Evolutionary conservation across 768 basidiomycete species (phyloP).

Genomic region (Naganishia kalamii): DNA sequence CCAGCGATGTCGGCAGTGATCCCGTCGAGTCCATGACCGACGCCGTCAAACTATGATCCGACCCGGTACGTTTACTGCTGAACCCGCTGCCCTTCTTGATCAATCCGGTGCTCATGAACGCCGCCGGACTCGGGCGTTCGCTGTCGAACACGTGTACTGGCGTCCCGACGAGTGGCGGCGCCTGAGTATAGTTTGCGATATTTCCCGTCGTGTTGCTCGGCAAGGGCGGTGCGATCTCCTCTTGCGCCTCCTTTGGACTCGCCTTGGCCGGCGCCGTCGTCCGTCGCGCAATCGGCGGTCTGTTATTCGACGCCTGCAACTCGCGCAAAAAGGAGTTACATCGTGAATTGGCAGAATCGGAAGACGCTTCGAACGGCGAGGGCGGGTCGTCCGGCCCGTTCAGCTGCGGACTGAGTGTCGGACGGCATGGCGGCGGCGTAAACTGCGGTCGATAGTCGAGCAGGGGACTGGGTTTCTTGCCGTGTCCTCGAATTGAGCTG

Average conservation of each 20-base stretch:
- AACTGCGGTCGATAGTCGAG: slow-evolving; percentile 3
- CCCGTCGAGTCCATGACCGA: background rate
- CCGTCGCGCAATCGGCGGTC: slow-evolving; percentile 16
- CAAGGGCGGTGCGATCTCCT: slow-evolving; percentile 6
- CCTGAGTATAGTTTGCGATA: background rate
- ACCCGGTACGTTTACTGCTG: background rate
- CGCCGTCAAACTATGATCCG: background rate
- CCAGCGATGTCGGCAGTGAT: background rate
- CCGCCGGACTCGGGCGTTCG: slow-evolving; percentile 43
- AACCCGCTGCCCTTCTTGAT: slow-evolving; percentile 42
- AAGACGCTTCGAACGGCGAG: slow-evolving; percentile 13
- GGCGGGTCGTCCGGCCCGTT: slow-evolving; percentile 5
- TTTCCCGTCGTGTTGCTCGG: background rate
- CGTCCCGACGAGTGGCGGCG: slow-evolving; percentile 7
- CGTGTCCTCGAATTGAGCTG: background rate
- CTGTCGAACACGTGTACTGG: slow-evolving; percentile 28
- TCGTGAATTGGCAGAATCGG: slow-evolving; percentile 4
- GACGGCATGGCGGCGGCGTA: slow-evolving; percentile 4
- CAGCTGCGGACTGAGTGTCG: slow-evolving; percentile 6
- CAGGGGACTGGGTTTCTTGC: slow-evolving; percentile 2
- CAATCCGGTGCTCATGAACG: slow-evolving; percentile 48
- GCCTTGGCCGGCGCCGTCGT: slow-evolving; percentile 14
- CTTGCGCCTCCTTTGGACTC: background rate
- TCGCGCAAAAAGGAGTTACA: slow-evolving; percentile 9
- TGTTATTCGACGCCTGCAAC: slow-evolving; percentile 6